Conservation (phyloP, 2,329 filamentous ascomycete species). For the Pseudocercospora musae region DNA sequence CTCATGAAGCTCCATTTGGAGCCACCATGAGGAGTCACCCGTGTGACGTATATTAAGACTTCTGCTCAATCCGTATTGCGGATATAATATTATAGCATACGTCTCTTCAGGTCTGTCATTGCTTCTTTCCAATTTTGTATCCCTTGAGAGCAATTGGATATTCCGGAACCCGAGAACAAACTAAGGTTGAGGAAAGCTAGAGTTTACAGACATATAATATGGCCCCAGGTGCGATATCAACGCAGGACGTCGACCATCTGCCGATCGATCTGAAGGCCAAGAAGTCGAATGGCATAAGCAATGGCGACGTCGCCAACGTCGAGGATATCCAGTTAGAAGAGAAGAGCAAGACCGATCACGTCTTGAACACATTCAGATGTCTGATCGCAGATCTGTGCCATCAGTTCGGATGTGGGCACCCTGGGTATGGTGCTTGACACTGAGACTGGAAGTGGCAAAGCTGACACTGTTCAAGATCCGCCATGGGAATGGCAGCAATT, state of each 20-base stretch:
- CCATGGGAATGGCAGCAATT: slow-evolving; percentile 61
- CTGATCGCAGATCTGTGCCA: slow-evolving; percentile 67
- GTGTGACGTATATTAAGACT: slow-evolving; percentile 20
- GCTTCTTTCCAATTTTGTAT: slow-evolving; percentile 4
- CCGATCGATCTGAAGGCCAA: slow-evolving; percentile 28
- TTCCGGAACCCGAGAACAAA: neutral
- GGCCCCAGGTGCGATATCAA: slow-evolving; percentile 27
- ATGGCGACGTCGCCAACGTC: slow-evolving; percentile 8
- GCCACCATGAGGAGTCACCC: slow-evolving; percentile 6
- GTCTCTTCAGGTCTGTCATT: neutral
- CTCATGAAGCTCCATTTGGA: slow-evolving; percentile 3
- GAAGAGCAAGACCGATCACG: slow-evolving; percentile 41
- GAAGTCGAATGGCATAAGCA: slow-evolving; percentile 16
- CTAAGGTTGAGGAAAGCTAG: neutral
- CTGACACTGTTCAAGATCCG: slow-evolving; percentile 39
- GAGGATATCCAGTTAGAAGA: slow-evolving; percentile 30
- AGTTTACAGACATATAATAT: slow-evolving; percentile 15
- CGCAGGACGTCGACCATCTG: slow-evolving; percentile 27
- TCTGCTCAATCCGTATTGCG: neutral
- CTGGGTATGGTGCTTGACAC: slow-evolving; percentile 49
- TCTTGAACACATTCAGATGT: slow-evolving; percentile 59
- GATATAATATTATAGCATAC: neutral
- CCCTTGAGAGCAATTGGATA: neutral
- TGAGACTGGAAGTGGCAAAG: neutral
- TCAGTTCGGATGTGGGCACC: slow-evolving; percentile 67